These are phyloP conservation scores for Euptelea pleiosperma DNA, from an alignment of 164 flowering plant species.

Conservation along the genomic window DNA sequence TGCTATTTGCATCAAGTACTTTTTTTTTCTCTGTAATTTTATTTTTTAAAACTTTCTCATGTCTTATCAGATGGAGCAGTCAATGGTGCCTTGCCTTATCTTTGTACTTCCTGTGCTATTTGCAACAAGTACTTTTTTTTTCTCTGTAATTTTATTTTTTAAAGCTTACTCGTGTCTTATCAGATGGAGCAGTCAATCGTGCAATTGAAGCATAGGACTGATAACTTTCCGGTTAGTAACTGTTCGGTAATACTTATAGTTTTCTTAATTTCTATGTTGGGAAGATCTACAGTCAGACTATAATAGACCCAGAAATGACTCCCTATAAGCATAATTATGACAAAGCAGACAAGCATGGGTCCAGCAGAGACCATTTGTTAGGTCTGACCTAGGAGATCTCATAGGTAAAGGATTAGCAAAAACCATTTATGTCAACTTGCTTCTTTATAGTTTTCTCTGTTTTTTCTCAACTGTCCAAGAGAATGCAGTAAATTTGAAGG, in stretches of 20 bases:
- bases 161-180: conserved; percentile 1
- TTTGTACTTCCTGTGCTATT: too few species aligned
- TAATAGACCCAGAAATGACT: too few species aligned
- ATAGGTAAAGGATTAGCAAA: too few species aligned
- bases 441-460: too few species aligned
- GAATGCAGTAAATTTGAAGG: neutral
- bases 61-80: conserved; percentile 43
- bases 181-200: conserved; percentile 52
- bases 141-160: too few species aligned
- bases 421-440: too few species aligned
- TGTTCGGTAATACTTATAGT: neutral
- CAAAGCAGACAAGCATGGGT: neutral
- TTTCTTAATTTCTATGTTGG: neutral
- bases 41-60: too few species aligned
- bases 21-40: too few species aligned
- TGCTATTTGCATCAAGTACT: too few species aligned
- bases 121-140: too few species aligned
- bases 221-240: conserved; percentile 45
- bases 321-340: neutral
- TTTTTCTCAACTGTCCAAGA: too few species aligned
- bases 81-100: too few species aligned
- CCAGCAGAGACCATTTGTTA: neutral
- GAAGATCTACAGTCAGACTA: neutral
- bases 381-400: neutral
- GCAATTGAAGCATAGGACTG: conserved; percentile 32